These are phyloP conservation scores for Cyberlindnera bimundalis DNA, from an alignment of 805 yeast species.

Conservation along the genomic window DNA sequence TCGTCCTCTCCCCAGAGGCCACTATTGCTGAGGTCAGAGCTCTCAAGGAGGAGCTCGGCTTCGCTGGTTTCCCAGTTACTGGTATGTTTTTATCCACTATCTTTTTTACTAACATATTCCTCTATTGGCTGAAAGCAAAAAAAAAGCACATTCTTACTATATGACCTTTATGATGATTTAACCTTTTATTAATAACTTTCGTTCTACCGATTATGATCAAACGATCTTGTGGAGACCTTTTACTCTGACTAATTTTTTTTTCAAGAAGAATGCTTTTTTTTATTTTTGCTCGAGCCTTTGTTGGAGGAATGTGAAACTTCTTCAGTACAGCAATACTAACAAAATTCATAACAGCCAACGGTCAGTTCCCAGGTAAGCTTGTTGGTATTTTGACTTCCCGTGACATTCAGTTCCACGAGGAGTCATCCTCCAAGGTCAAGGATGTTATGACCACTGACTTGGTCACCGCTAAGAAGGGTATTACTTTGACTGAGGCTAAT, in stretches of 20 bases:
- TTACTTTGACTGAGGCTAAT: constrained; percentile 82
- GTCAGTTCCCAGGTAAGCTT: constrained; percentile 83
- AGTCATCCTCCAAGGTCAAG: constrained; percentile 54
- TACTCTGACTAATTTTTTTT: constrained; percentile 46
- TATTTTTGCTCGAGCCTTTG: no score
- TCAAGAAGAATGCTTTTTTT: constrained; percentile 4
- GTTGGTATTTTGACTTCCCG: constrained; percentile 96
- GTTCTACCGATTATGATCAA: constrained; percentile 98
- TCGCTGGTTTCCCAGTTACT: constrained; percentile 98
- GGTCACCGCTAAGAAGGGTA: constrained; percentile 79
- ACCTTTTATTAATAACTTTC: constrained; percentile 76
- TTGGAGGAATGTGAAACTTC: no score
- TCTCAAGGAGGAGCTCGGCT: constrained; percentile 73
- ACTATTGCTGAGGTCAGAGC: constrained; percentile 80
- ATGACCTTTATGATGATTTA: constrained; percentile 54
- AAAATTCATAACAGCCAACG: constrained; percentile 57
- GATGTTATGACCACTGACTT: constrained; percentile 89
- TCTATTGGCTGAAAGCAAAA: no score
- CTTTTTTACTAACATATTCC: constrained; percentile 4
- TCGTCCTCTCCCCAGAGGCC: constrained; percentile 70
- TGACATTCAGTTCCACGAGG: constrained; percentile 93
- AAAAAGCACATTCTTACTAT: no score
- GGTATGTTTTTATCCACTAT: constrained; percentile 64
- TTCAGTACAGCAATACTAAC: constrained; percentile 17
- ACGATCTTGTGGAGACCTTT: constrained; percentile 89